These are phyloP conservation scores for Phalaenopsis aphrodite DNA, from an alignment of 106 monocot genomes.

Conservation along the genomic window DNA sequence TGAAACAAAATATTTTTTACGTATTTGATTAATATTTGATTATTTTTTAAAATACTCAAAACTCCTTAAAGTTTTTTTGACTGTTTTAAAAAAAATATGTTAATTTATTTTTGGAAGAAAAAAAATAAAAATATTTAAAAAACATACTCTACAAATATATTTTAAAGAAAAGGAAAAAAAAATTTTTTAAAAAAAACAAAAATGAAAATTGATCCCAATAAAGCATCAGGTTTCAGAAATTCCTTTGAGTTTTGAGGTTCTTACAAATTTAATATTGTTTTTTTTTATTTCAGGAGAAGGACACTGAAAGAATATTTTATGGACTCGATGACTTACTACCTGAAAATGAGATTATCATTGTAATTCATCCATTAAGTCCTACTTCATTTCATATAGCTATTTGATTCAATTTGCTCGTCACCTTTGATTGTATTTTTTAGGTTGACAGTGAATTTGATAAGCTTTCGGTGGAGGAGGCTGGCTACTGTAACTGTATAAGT, in stretches of 20 bases:
- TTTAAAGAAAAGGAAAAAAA: too few species aligned
- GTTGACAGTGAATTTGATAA: conserved; percentile 85
- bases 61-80: too few species aligned
- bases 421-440: conserved; percentile 11
- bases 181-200: too few species aligned
- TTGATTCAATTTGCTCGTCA: conserved; percentile 4
- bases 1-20: too few species aligned
- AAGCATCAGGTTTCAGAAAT: background rate
- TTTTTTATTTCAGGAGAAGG: conserved; percentile 45
- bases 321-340: conserved; percentile 84
- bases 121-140: too few species aligned
- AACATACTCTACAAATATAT: too few species aligned
- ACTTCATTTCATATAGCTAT: background rate
- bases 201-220: too few species aligned
- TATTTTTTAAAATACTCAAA: too few species aligned
- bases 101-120: too few species aligned
- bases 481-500: conserved; percentile 69
- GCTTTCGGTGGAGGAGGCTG: conserved; percentile 73
- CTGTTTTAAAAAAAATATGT: too few species aligned
- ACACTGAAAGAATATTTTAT: conserved; percentile 78
- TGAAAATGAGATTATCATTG: conserved; percentile 70
- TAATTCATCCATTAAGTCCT: conserved; percentile 24
- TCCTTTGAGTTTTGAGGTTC: background rate
- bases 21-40: too few species aligned
- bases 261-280: conserved; percentile 12